Evolutionary conservation across 139 green algal species (phyloP).

Genomic region (Mesotaenium endlicherianum): DNA sequence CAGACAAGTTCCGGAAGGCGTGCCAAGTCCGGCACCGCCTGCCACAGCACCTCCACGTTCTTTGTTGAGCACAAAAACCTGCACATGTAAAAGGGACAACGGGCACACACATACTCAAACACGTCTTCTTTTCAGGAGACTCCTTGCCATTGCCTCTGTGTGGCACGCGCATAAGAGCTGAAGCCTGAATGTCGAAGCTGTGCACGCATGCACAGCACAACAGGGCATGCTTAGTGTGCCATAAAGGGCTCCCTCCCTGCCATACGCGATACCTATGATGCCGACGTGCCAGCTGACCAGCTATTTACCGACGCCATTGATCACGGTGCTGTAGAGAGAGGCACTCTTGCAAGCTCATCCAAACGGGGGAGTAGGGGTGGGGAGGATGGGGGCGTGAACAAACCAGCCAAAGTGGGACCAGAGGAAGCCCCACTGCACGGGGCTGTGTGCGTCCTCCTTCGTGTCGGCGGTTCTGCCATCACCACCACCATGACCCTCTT

Average conservation of each 20-base stretch:
- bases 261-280: too few species aligned
- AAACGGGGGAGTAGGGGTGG: neutral
- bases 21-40: conserved; percentile 27
- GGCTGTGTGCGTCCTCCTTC: conserved; percentile 39
- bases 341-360: too few species aligned
- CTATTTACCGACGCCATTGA: too few species aligned
- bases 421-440: conserved; percentile 39
- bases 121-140: too few species aligned
- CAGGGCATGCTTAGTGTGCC: too few species aligned
- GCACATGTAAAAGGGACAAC: neutral
- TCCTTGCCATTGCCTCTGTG: too few species aligned
- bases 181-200: too few species aligned
- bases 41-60: conserved; percentile 8
- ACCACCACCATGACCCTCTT: neutral
- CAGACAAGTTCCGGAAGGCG: conserved; percentile 24
- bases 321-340: too few species aligned
- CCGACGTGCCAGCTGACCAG: too few species aligned
- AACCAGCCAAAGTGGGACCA: conserved; percentile 53
- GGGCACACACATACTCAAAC: neutral
- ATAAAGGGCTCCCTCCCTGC: too few species aligned
- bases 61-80: conserved; percentile 34
- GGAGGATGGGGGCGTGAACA: neutral
- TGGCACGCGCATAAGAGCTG: too few species aligned
- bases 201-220: too few species aligned
- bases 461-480: conserved; percentile 37